Conservation (phyloP, 345 rosid species). For the Pistacia integerrima region DNA sequence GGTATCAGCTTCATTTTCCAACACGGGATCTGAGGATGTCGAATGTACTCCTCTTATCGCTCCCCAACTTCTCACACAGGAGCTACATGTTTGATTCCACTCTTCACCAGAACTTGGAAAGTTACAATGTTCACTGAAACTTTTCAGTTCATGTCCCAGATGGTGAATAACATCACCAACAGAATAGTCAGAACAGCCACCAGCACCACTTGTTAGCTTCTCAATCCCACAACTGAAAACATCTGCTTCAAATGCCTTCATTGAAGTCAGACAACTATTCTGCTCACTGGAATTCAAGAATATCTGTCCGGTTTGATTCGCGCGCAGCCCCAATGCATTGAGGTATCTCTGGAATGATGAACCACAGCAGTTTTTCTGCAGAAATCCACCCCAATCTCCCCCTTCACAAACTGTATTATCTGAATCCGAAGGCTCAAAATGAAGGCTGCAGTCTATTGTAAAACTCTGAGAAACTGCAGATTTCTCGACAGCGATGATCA, state of each 20-base stretch:
- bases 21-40: neutral
- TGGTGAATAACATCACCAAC: slow-evolving; percentile 33
- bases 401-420: slow-evolving; percentile 19
- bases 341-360: slow-evolving; percentile 34
- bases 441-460: slow-evolving; percentile 24
- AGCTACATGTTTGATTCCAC: slow-evolving; percentile 23
- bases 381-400: slow-evolving; percentile 50
- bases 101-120: slow-evolving; percentile 19
- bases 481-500: neutral
- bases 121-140: slow-evolving; percentile 28
- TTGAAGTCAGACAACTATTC: slow-evolving; percentile 29
- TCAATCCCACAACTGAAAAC: slow-evolving; percentile 39
- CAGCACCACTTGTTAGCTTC: slow-evolving; percentile 38
- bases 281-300: slow-evolving; percentile 39
- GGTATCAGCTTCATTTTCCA: slow-evolving; percentile 15
- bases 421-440: slow-evolving; percentile 21
- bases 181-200: slow-evolving; percentile 45
- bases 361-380: slow-evolving; percentile 32
- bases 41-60: slow-evolving; percentile 19
- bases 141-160: slow-evolving; percentile 26
- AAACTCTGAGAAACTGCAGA: slow-evolving; percentile 26
- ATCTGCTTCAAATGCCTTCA: slow-evolving; percentile 27
- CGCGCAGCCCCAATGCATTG: slow-evolving; percentile 30
- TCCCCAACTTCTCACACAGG: slow-evolving; percentile 40
- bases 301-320: slow-evolving; percentile 39